phyloP scores from a whole-genome alignment of 331 rosid genomes.

The Spiraea crenata region DNA sequence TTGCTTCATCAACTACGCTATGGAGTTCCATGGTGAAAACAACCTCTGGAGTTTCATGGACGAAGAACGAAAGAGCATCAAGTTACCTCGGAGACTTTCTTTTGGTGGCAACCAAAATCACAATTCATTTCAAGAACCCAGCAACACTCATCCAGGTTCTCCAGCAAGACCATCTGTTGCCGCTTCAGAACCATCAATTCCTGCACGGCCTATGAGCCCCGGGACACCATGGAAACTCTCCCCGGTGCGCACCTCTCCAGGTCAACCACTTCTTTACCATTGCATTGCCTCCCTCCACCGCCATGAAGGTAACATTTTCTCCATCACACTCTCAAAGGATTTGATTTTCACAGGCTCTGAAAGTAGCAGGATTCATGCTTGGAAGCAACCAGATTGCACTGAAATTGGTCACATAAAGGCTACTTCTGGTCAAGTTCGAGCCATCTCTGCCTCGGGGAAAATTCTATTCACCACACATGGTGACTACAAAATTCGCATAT shows the following conservation, averaged over 20 bases:
- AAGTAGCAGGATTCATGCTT: constrained; percentile 37
- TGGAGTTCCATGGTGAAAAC: constrained; percentile 38
- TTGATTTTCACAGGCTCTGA: constrained; percentile 43
- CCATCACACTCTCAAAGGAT: constrained; percentile 34
- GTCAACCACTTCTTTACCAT: constrained; percentile 41
- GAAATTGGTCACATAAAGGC: constrained; percentile 40
- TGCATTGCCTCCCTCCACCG: constrained; percentile 53
- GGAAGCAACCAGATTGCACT: constrained; percentile 48
- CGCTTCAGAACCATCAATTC: constrained; percentile 26
- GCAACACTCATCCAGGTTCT: constrained; percentile 18
- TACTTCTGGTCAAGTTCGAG: constrained; percentile 33
- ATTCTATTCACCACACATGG: constrained; percentile 37
- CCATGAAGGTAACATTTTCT: constrained; percentile 44
- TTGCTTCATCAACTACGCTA: constrained; percentile 7
- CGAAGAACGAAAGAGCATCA: constrained; percentile 35
- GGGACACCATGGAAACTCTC: constrained; percentile 47
- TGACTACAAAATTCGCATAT: constrained; percentile 36
- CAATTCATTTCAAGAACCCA: constrained; percentile 21
- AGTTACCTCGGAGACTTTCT: constrained; percentile 38
- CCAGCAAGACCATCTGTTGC: constrained; percentile 33
- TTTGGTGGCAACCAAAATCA: constrained; percentile 27
- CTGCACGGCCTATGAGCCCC: constrained; percentile 33
- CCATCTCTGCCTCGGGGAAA: constrained; percentile 33
- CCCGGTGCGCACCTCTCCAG: constrained; percentile 34
- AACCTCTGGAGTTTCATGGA: constrained; percentile 39